Percentiles rank a stretch among this genome's conserved stretches.
Evolutionary conservation across 2,329 filamentous ascomycete genomes (phyloP).

Genomic region (Anisogramma anomala): DNA sequence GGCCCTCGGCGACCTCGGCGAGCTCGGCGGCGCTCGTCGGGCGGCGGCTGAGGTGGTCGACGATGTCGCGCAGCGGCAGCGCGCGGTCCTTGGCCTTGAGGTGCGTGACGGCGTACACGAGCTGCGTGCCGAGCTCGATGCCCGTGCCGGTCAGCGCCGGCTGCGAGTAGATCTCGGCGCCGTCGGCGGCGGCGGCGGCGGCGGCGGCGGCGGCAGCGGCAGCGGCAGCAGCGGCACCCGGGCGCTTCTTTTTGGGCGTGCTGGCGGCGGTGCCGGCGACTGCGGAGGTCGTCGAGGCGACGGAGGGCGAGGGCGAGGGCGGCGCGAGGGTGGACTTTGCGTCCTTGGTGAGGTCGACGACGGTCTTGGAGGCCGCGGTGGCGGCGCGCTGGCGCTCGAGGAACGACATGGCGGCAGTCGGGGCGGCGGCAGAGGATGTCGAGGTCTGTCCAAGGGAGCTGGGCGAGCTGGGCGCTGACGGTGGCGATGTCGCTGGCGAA

Average conservation of each 20-base stretch:
- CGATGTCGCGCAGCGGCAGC: conserved; percentile 63
- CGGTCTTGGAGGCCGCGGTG: conserved; percentile 52
- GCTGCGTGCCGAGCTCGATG: conserved; percentile 72
- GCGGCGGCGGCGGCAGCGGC: conserved; percentile 36
- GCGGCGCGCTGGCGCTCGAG: conserved; percentile 55
- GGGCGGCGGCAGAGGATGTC: conserved; percentile 5
- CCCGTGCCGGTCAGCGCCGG: conserved; percentile 66
- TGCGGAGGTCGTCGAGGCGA: conserved; percentile 35
- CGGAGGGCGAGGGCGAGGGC: conserved; percentile 51
- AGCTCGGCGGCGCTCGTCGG: conserved; percentile 50
- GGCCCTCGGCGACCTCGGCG: conserved; percentile 53
- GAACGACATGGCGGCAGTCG: conserved; percentile 40
- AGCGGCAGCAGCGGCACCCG: conserved; percentile 40
- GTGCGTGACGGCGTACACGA: conserved; percentile 76
- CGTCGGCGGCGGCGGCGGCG: conserved; percentile 32
- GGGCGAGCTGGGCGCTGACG: conserved; percentile 1
- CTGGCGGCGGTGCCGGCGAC: conserved; percentile 44
- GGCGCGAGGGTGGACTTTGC: conserved; percentile 40
- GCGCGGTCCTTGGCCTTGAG: conserved; percentile 62
- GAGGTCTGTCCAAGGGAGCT: neutral
- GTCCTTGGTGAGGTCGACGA: conserved; percentile 35
- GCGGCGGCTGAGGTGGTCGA: conserved; percentile 67
- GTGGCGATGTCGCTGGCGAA: conserved; percentile 6
- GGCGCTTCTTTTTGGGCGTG: conserved; percentile 48
- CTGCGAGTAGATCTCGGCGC: conserved; percentile 58